Conservation (phyloP, 768 basidiomycete genomes). For the Postia placenta region DNA sequence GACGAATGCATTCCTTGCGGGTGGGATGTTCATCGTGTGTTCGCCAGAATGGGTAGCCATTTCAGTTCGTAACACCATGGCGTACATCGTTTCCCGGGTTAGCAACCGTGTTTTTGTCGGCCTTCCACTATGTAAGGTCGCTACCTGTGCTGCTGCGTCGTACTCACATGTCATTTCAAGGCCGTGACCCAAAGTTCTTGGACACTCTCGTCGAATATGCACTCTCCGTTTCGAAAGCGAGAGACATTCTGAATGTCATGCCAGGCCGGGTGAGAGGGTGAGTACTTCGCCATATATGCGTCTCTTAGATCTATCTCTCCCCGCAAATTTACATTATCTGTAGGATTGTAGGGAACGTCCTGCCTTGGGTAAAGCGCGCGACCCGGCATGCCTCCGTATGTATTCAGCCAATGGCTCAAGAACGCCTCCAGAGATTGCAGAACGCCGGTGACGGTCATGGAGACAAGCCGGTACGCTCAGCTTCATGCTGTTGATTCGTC, state of each 20-base stretch:
- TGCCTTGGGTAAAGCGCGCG: too few species aligned
- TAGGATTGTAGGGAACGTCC: too few species aligned
- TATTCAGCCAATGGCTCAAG: constrained; percentile 16
- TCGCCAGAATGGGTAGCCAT: constrained; percentile 2
- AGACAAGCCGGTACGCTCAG: constrained; percentile 20
- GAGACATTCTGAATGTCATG: constrained; percentile 19
- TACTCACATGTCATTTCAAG: too few species aligned
- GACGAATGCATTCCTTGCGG: too few species aligned
- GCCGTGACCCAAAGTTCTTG: constrained; percentile 22
- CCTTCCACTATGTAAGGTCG: constrained; percentile 37
- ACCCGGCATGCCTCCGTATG: too few species aligned
- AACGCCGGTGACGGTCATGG: constrained; percentile 15
- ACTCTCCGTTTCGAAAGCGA: constrained; percentile 20
- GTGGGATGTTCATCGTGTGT: neutral
- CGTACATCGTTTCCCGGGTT: constrained; percentile 32
- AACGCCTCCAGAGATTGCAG: constrained; percentile 15
- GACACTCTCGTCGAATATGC: constrained; percentile 27
- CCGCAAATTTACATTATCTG: neutral
- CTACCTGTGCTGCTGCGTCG: too few species aligned
- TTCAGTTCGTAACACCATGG: neutral
- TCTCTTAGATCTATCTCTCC: neutral
- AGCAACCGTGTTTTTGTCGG: constrained; percentile 45
- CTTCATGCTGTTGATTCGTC: too few species aligned
- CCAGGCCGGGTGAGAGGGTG: constrained; percentile 22
- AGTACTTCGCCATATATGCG: neutral